A percentile compares a stretch with the other conserved stretches of the same genome.
Evolutionary conservation across 129 eudicot species (phyloP).

Genomic region (Flaveria trinervia): DNA sequence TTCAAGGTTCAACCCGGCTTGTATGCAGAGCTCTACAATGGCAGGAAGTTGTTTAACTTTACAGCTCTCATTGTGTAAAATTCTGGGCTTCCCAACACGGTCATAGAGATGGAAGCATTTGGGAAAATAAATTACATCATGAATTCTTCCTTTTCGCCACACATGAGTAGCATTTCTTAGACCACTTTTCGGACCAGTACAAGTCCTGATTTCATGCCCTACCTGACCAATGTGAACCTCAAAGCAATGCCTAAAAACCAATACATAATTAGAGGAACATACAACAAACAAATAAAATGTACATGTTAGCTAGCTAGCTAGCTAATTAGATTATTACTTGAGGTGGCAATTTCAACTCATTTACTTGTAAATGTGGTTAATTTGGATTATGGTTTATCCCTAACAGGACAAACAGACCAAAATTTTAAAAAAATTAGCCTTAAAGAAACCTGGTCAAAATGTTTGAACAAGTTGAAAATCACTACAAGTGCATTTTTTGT

Average conservation of each 20-base stretch:
- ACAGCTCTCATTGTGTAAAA: constrained; percentile 51
- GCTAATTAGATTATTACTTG: not conserved
- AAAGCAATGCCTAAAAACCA: constrained; percentile 51
- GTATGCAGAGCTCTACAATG: constrained; percentile 61
- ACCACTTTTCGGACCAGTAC: constrained; percentile 59
- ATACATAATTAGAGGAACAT: constrained; percentile 5
- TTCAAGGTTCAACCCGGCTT: constrained; percentile 61
- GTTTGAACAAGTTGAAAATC: not conserved
- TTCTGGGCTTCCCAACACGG: constrained; percentile 69
- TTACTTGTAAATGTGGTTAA: not conserved
- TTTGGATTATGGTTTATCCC: not conserved
- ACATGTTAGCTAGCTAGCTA: not conserved
- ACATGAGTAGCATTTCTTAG: constrained; percentile 53
- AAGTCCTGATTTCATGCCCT: constrained; percentile 68
- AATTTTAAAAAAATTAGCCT: not conserved
- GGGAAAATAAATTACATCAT: constrained; percentile 54
- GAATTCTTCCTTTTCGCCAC: constrained; percentile 60
- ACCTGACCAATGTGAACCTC: constrained; percentile 59
- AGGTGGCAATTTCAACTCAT: not conserved
- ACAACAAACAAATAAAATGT: not conserved
- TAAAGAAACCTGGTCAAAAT: not conserved
- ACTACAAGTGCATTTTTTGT: not conserved
- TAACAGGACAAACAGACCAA: not conserved
- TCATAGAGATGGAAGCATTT: constrained; percentile 62
- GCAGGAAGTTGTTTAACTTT: constrained; percentile 50